These are phyloP conservation scores for Sarocladium brachiariae DNA, from an alignment of 2,329 filamentous ascomycete genomes.

Conservation along the genomic window DNA sequence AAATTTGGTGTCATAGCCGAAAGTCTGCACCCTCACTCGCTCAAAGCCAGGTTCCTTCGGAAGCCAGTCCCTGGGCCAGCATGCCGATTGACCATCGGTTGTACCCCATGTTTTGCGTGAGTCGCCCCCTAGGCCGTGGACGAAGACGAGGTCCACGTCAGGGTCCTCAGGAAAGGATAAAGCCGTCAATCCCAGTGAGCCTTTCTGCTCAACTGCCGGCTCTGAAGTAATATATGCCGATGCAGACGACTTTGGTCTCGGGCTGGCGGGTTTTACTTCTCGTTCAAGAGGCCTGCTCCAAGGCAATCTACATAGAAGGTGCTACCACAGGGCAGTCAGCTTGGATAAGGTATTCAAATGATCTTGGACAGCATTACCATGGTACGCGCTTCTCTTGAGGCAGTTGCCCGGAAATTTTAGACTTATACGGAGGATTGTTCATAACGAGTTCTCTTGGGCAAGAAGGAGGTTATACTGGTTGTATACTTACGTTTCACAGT, in stretches of 20 bases:
- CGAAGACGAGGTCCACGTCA: constrained; percentile 27
- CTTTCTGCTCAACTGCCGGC: neutral
- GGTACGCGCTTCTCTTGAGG: no score
- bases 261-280: neutral
- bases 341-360: neutral
- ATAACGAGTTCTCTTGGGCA: no score
- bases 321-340: neutral
- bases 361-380: neutral
- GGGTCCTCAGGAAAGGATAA: constrained; percentile 15
- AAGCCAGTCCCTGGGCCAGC: constrained; percentile 33
- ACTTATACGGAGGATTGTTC: no score
- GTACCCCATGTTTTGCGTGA: constrained; percentile 33
- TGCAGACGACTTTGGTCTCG: neutral
- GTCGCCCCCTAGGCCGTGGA: constrained; percentile 32
- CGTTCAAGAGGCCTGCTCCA: neutral
- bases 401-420: no score
- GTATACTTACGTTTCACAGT: neutral
- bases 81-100: constrained; percentile 16
- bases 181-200: neutral
- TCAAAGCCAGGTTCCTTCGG: constrained; percentile 22
- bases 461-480: no score
- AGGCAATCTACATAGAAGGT: neutral
- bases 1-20: constrained; percentile 28
- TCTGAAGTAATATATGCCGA: neutral
- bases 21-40: constrained; percentile 22